Evolutionary conservation across 1,139 yeast genomes (phyloP), one percentile per base, ranked within the genome.

Genomic region (Blastobotrys arbuscula): DNA sequence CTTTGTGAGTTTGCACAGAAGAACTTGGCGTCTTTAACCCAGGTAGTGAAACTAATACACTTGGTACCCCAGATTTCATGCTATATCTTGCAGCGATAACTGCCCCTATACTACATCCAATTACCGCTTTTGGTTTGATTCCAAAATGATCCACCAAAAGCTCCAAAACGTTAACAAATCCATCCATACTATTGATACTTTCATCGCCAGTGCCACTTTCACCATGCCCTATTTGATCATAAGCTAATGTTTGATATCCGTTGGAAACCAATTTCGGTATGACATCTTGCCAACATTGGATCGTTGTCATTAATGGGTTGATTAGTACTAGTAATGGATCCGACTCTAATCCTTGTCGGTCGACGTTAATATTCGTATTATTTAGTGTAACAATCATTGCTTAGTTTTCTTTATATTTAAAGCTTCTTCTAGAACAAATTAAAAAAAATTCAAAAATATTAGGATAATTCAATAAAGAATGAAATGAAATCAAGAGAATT

Each of bases 211-310:
- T 7, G 13, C 9, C 31, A n/a, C 33, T 39, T 12, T 21, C 43
- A n/a, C 43, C 43, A 19, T 40, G 43, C 16, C 43, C 43, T 4
- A 40, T 19, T 40, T 40, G 43, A 30, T 40, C 43, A 24, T 40
- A 40, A 8, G 24, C 20, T n/a, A 40, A 7, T 19, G 33, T n/a
- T 40, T 30, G 43, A 24, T 40, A 40, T 2, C 36, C 36, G 2
- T 9, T 7, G 18, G 19, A 3, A 2, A 28, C 3, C 13, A 40
- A 16, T 28, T 10, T 6, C 9, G 36, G 36, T 2, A 19, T 3
- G n/a, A 40, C 36, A 20, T 23, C 30, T 16, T 28, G 36, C 43
- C 43, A 40, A 21, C 36, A 40, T n/a, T n/a, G 5, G 5, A 40
- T 12, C 2, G 43, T 40, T 13, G 43, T 15, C 43, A 40, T 28